Conservation (phyloP, 495 filamentous ascomycete species). For the Xylaria cubensis region DNA sequence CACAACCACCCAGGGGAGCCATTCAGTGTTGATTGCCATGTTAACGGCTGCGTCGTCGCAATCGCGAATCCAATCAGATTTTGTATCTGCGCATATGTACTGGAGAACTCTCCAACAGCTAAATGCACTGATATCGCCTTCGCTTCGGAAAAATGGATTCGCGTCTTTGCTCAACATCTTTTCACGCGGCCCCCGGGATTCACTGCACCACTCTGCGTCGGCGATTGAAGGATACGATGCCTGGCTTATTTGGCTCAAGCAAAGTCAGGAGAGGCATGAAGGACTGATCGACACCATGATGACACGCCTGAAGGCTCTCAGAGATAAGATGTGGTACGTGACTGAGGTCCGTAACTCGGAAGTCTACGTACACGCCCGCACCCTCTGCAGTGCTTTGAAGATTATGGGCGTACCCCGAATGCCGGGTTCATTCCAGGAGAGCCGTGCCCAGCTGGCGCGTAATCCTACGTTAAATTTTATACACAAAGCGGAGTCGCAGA, state of each 20-base stretch:
- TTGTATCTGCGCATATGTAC: conserved; percentile 72
- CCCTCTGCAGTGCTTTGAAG: conserved; percentile 85
- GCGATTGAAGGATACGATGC: conserved; percentile 77
- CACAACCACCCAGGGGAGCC: conserved; percentile 35
- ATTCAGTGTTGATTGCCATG: conserved; percentile 67
- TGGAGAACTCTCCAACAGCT: conserved; percentile 72
- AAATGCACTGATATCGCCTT: conserved; percentile 65
- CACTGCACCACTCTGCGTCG: conserved; percentile 66
- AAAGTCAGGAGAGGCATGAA: conserved; percentile 74
- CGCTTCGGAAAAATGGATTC: conserved; percentile 68
- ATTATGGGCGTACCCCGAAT: conserved; percentile 78
- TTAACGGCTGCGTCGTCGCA: conserved; percentile 70
- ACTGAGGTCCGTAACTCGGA: conserved; percentile 94
- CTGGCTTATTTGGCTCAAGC: conserved; percentile 77
- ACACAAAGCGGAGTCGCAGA: conserved; percentile 82
- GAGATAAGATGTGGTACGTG: conserved; percentile 99
- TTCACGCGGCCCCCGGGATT: conserved; percentile 70
- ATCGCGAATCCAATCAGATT: conserved; percentile 71
- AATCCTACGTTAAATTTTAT: conserved; percentile 72
- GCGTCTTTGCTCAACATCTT: conserved; percentile 73
- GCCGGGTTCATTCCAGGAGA: conserved; percentile 58
- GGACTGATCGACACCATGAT: conserved; percentile 71
- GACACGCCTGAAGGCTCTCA: conserved; percentile 67
- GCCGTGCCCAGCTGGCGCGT: conserved; percentile 61
- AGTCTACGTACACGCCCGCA: conserved; percentile 85